Conservation (phyloP, 2,329 filamentous ascomycete species). For the Aspergillus fumigatiaffinis region DNA sequence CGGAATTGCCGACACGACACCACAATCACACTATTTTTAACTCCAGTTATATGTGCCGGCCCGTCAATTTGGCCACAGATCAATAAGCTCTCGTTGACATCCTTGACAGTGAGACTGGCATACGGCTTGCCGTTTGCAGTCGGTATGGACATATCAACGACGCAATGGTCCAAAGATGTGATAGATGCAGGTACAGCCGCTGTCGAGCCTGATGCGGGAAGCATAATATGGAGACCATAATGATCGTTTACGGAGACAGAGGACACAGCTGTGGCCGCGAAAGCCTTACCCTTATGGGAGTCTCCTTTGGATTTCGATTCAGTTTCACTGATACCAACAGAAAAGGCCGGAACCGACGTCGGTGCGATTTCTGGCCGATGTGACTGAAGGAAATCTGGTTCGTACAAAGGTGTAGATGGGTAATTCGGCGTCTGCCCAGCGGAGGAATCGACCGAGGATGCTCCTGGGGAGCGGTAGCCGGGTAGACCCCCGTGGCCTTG, state of each 20-base stretch:
- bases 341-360: conserved; percentile 29
- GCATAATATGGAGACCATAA: conserved; percentile 66
- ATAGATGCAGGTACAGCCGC: conserved; percentile 71
- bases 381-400: conserved; percentile 30
- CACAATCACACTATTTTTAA: conserved; percentile 70
- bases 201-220: conserved; percentile 67
- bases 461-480: conserved; percentile 39
- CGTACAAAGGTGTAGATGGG: conserved; percentile 35
- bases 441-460: conserved; percentile 41
- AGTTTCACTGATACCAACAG: conserved; percentile 18
- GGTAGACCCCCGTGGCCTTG: conserved; percentile 44
- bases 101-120: conserved; percentile 65
- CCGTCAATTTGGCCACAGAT: conserved; percentile 75
- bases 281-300: conserved; percentile 43
- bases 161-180: conserved; percentile 64
- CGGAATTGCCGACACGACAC: conserved; percentile 82
- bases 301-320: conserved; percentile 17
- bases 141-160: conserved; percentile 75
- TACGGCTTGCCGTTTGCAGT: conserved; percentile 59
- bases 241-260: conserved; percentile 65
- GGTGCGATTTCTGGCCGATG: conserved; percentile 34
- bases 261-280: conserved; percentile 53
- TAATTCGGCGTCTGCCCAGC: conserved; percentile 32
- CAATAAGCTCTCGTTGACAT: conserved; percentile 67
- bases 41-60: conserved; percentile 74